Percentiles rank a stretch among this genome's conserved stretches.
These are phyloP conservation scores for Mycena indigotica DNA, from an alignment of 768 basidiomycete genomes.

Conservation along the genomic window DNA sequence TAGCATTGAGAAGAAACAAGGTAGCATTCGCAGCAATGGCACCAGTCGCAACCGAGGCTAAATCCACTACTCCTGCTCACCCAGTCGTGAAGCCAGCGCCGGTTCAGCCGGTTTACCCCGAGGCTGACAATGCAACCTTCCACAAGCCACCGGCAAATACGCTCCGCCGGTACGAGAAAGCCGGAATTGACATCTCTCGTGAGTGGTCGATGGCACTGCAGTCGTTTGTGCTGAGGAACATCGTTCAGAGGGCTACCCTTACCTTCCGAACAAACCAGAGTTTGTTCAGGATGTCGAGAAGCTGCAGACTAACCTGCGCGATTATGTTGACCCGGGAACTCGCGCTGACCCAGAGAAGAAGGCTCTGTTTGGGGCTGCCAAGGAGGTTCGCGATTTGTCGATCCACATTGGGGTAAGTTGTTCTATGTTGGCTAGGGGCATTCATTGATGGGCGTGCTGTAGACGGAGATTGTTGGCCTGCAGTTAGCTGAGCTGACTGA, in stretches of 20 bases:
- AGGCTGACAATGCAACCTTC: slow-evolving; percentile 18
- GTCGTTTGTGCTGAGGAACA: not conserved
- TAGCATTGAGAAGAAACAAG: not conserved
- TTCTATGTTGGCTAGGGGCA: not conserved
- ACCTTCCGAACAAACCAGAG: slow-evolving; percentile 23
- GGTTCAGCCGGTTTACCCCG: slow-evolving; percentile 9
- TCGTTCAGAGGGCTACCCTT: slow-evolving; percentile 22
- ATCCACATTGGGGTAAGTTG: slow-evolving; percentile 21
- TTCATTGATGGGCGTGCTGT: not conserved
- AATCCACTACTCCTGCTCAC: slow-evolving; percentile 12
- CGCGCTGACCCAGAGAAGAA: slow-evolving; percentile 25
- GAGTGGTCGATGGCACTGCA: not conserved
- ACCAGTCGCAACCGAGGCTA: slow-evolving; percentile 18
- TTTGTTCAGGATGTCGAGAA: slow-evolving; percentile 27
- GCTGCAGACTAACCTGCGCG: slow-evolving; percentile 19
- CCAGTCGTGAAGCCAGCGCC: slow-evolving; percentile 14
- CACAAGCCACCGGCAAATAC: slow-evolving; percentile 22
- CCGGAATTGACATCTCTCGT: slow-evolving; percentile 24
- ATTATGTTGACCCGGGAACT: slow-evolving; percentile 23
- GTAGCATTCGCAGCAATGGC: slow-evolving; percentile 5
- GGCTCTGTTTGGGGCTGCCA: slow-evolving; percentile 24
- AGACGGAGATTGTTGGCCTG: slow-evolving; percentile 25
- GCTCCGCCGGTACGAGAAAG: slow-evolving; percentile 24
- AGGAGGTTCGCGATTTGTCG: slow-evolving; percentile 23
- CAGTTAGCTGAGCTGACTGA: slow-evolving; percentile 24